Base-by-base conservation (phyloP, 1,284 basidiomycete species). In the Ceratobasidium sp. region DNA sequence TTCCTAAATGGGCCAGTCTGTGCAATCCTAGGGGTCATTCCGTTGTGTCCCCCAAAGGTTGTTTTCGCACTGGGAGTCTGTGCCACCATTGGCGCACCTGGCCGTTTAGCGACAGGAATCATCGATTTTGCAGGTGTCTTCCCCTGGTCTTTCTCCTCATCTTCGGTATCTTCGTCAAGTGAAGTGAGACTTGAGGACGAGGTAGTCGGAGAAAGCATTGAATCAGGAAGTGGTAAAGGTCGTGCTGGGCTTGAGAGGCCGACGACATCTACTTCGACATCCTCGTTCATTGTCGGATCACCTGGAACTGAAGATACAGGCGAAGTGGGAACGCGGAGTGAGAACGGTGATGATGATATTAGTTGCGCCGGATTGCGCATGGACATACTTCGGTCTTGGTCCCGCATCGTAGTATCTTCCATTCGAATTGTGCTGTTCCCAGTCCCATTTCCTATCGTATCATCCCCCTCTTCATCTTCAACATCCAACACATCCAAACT, bases 81-180 rank as follows among this genome's bases (percentile, higher is more conserved):
- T 20, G 13, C 28, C 54, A 17, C 47, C 42, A 10, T 31, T 31
- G 58, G 56, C 10, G 58, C 47, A 35, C 28, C 42, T 20, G 56
- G 58, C 31, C 69, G 39, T 37, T 73, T 73, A n/a, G 69, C 5
- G 35, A 73, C 58, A 35, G 69, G 69, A 26, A 73, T 73, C 69
- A 73, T 73, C 45, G 69, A 73, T 28, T 73, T 49, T 3, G 23
- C 33, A 1, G 69, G 42, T 20, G 11, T 35, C 28, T 73, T 61
- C 23, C 15, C 68, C 11, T 47, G 26, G 28, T 17, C 26, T 33
- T 49, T 17, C 17, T 45, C 63, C 39, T 49, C 63, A 20, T 20
- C 11, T 7, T 65, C 63, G 23, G 26, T 31, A 8, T 56, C 37
- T 26, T 53, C 47, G 15, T 39, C 47, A 23, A 33, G 28, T 5